phyloP scores from a whole-genome alignment of 148 eudicot species.

The Persicaria maculosa region DNA sequence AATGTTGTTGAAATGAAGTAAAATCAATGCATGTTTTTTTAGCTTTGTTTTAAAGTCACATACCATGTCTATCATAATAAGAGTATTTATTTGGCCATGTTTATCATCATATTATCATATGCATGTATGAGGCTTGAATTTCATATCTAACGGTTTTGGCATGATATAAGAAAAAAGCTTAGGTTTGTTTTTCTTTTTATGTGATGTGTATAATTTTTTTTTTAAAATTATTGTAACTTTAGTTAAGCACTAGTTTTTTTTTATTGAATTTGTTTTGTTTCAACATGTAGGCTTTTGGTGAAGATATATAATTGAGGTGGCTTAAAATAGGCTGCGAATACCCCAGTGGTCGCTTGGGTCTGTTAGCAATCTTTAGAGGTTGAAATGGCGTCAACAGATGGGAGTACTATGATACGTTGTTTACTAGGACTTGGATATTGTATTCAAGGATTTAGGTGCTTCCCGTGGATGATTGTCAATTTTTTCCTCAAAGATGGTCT shows the following conservation, averaged over 20 bases:
- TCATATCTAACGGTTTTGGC: not conserved
- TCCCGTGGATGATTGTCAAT: conserved; percentile 81
- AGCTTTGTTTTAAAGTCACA: not conserved
- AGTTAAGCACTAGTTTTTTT: not conserved
- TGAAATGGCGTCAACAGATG: not conserved
- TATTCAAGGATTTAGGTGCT: conserved; percentile 89
- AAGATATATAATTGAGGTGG: not conserved
- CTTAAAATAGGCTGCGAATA: not conserved
- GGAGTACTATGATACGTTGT: conserved; percentile 11
- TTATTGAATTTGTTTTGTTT: not conserved
- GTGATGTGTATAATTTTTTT: not conserved
- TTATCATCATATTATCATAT: too few species aligned
- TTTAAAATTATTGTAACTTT: not conserved
- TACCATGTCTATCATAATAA: not conserved
- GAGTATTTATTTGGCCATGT: too few species aligned
- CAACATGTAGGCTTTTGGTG: not conserved
- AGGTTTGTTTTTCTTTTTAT: not conserved
- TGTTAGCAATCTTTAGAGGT: not conserved
- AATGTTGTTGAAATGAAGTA: not conserved
- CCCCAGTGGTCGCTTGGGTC: not conserved
- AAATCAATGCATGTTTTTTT: not conserved
- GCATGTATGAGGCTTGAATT: not conserved
- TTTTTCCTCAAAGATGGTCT: conserved; percentile 79
- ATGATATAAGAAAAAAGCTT: not conserved
- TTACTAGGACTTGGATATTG: conserved; percentile 67